A percentile compares a stretch with the other conserved stretches of the same genome.
These are phyloP conservation scores for Aspergillus nomiae DNA, from an alignment of 2,329 filamentous ascomycete species.

Conservation along the genomic window DNA sequence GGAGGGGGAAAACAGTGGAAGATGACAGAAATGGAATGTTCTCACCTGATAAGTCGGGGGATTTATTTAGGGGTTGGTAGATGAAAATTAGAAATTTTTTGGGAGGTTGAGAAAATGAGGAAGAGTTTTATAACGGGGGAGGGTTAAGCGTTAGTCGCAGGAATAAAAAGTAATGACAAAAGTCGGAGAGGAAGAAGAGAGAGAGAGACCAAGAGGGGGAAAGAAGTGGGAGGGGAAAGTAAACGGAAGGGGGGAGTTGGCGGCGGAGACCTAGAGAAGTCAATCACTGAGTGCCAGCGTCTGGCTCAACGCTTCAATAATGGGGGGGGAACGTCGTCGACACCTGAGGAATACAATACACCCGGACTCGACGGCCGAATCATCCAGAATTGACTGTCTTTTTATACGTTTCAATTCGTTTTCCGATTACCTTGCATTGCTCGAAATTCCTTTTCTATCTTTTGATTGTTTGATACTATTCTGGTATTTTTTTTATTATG, in stretches of 20 bases:
- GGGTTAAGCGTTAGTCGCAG: slow-evolving; percentile 2
- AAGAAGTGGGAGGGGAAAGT: slow-evolving; percentile 23
- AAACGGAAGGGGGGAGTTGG: slow-evolving; percentile 1
- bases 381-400: background rate
- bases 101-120: slow-evolving; percentile 15
- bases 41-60: slow-evolving; percentile 27
- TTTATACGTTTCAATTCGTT: background rate
- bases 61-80: slow-evolving; percentile 3
- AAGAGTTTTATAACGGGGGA: slow-evolving; percentile 5
- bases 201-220: slow-evolving; percentile 19
- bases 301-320: slow-evolving; percentile 3
- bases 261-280: slow-evolving; percentile 16
- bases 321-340: slow-evolving; percentile 12
- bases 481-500: background rate
- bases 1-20: slow-evolving; percentile 15
- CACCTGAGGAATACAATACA: slow-evolving; percentile 6
- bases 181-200: slow-evolving; percentile 17
- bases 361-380: background rate
- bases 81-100: background rate
- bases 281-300: background rate
- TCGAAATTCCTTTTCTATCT: background rate
- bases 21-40: slow-evolving; percentile 18
- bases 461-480: background rate
- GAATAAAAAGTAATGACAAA: slow-evolving; percentile 9
- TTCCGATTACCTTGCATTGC: background rate